Evolutionary conservation across 805 yeast species (phyloP).

Genomic region (Ogataea pini): DNA sequence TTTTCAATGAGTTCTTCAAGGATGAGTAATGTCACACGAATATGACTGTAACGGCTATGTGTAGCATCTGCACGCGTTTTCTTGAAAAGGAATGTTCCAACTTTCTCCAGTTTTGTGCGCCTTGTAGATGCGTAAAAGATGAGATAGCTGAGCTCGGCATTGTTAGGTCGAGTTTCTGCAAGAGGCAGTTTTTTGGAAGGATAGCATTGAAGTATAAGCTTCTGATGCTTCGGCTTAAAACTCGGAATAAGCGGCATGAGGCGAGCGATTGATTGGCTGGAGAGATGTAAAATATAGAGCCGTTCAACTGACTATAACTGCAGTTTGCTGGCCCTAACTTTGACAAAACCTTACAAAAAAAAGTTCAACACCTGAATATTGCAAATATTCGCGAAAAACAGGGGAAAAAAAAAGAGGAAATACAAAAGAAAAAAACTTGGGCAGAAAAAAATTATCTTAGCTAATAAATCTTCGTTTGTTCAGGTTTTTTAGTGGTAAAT

Average conservation of each 20-base stretch:
- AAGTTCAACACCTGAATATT: neutral
- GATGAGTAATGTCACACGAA: conserved; percentile 77
- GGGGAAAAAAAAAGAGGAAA: neutral
- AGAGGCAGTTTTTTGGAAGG: conserved; percentile 67
- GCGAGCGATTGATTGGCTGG: neutral
- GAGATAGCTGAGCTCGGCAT: conserved; percentile 86
- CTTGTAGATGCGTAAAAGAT: conserved; percentile 89
- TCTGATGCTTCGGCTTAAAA: conserved; percentile 76
- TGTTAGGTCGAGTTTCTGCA: conserved; percentile 85
- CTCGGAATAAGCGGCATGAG: conserved; percentile 24
- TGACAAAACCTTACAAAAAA: neutral
- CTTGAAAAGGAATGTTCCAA: conserved; percentile 64
- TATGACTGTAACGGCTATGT: conserved; percentile 70
- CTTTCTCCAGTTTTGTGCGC: conserved; percentile 85
- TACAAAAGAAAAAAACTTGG: neutral
- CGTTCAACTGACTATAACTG: neutral
- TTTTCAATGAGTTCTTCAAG: conserved; percentile 66
- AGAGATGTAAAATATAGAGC: neutral
- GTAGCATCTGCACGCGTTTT: conserved; percentile 62
- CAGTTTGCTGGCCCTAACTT: conserved; percentile 4
- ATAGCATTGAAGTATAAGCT: conserved; percentile 86
- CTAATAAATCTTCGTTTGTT: too few species aligned
- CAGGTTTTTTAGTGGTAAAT: too few species aligned
- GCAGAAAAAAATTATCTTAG: neutral
- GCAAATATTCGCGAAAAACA: neutral